Base-by-base conservation (phyloP, 805 yeast species). In the Wickerhamomyces hampshirensis region DNA sequence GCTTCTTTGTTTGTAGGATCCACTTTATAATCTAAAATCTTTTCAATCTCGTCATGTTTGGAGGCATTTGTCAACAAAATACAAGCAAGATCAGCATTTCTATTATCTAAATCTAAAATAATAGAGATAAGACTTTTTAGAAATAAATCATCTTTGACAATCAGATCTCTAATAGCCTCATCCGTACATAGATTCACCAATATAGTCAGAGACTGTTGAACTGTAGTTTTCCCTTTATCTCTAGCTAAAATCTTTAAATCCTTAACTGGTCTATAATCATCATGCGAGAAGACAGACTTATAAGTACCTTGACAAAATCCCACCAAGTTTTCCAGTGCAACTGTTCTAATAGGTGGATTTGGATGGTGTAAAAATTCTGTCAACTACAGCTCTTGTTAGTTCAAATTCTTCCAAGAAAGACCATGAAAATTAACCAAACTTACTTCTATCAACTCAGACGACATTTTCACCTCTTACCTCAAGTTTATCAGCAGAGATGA, bases 61-160 rank as follows among this genome's bases (percentile, higher is more conserved):
- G 96, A 91, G 50, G 93, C 56, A 56, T 93, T 93, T 18, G 95
- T 78, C 47, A 93, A 69, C 40, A 93, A 65, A 44, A 93, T 89
- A 53, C 89, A 77, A 72, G 78, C 80, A 44, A 87, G 70, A 49
- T 88, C 96, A 5, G 94, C 84, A 56, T 79, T 77, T 18, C 71
- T 55, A 54, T 86, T 83, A 6, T 67, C 65, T 26, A 77, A 58
- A 39, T 72, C 75, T 43, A 76, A 59, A 26, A 82, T 70, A 36
- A 70, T 65, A 35, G 65, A 60, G 12, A 73, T 58, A 35, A 84
- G 52, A 50, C 52, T 73, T 44, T 62, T 65, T 42, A 70, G 41
- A 55, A 80, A 86, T 7, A 65, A 65, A 12, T 62, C 65, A 56
- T 91, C 95, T 18, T 73, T 68, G 5, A 77, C 84, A 16, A 91